Percentiles rank a stretch among this genome's conserved stretches.
Evolutionary conservation across 768 basidiomycete species (phyloP).

Genomic region (Tephrocybe sp.): DNA sequence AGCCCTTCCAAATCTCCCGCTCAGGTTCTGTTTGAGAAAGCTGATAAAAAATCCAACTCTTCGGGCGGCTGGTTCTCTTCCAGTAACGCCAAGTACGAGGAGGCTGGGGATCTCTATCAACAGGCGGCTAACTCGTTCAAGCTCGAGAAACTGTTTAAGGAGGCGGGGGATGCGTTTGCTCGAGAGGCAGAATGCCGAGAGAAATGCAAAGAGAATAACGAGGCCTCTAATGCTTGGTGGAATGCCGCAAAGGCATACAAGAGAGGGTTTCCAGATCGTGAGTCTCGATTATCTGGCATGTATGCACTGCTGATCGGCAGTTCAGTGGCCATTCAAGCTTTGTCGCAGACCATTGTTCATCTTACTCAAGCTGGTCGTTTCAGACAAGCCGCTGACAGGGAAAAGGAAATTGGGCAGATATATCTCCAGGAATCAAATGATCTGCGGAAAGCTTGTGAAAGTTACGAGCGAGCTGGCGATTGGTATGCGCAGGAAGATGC

Average conservation of each 20-base stretch:
- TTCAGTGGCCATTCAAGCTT: conserved; percentile 85
- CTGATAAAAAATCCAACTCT: conserved; percentile 88
- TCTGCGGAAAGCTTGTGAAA: conserved; percentile 85
- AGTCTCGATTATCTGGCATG: conserved; percentile 22
- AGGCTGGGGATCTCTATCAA: conserved; percentile 93
- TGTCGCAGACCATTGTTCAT: conserved; percentile 81
- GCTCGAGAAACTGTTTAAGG: conserved; percentile 88
- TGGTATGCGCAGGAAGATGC: conserved; percentile 99
- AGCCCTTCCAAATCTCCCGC: conserved; percentile 72
- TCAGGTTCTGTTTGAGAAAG: conserved; percentile 76
- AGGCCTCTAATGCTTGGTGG: conserved; percentile 99
- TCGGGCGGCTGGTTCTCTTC: conserved; percentile 90
- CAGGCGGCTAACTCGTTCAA: conserved; percentile 94
- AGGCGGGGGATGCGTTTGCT: conserved; percentile 90
- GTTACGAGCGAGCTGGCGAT: conserved; percentile 88
- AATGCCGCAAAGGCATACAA: conserved; percentile 97
- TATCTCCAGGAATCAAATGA: conserved; percentile 83
- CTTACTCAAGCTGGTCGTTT: conserved; percentile 87
- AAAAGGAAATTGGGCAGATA: conserved; percentile 96
- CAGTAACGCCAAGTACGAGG: conserved; percentile 82
- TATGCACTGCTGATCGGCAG: conserved; percentile 10
- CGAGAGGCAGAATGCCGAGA: conserved; percentile 95
- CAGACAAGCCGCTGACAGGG: conserved; percentile 95
- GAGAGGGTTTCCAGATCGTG: conserved; percentile 81
- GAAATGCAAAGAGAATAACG: conserved; percentile 82